A percentile compares a stretch with the other conserved stretches of the same genome.
Evolutionary conservation across 108 stramenopile genomes (phyloP).

Genomic region (Stephanodiscus triporus): DNA sequence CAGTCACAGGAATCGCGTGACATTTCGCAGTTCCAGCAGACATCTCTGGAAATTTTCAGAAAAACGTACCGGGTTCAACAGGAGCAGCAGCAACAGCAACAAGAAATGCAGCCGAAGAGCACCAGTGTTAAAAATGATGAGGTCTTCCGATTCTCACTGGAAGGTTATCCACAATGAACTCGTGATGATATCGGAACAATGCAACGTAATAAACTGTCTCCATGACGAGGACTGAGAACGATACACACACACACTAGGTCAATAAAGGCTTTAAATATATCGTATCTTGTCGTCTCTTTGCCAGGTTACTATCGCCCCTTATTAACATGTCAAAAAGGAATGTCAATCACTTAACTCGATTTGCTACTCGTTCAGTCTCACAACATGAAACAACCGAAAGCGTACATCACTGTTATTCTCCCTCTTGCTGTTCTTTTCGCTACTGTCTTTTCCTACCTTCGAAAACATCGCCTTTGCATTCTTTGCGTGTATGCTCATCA

Average conservation of each 20-base stretch:
- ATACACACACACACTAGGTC: too few relatives aligned
- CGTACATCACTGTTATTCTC: neutral
- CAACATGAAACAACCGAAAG: too few relatives aligned
- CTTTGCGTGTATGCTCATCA: neutral
- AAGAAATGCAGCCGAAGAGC: neutral
- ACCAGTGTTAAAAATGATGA: neutral
- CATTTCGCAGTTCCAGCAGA: neutral
- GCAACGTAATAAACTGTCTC: neutral
- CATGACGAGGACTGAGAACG: too few relatives aligned
- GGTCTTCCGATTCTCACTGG: neutral
- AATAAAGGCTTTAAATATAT: too few relatives aligned
- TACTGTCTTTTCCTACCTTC: neutral
- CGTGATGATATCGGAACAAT: neutral
- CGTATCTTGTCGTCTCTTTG: too few relatives aligned
- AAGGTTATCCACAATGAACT: neutral
- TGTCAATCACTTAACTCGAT: too few relatives aligned
- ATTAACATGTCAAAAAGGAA: too few relatives aligned
- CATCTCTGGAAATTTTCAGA: neutral
- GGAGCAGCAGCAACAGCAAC: constrained; percentile 45
- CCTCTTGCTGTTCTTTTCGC: neutral
- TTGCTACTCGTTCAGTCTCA: too few relatives aligned
- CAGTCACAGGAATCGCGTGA: neutral
- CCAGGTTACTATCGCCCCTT: too few relatives aligned
- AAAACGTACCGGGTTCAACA: neutral
- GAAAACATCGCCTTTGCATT: neutral